Conservation (phyloP, 768 basidiomycete species). For the Trametes coccinea region DNA sequence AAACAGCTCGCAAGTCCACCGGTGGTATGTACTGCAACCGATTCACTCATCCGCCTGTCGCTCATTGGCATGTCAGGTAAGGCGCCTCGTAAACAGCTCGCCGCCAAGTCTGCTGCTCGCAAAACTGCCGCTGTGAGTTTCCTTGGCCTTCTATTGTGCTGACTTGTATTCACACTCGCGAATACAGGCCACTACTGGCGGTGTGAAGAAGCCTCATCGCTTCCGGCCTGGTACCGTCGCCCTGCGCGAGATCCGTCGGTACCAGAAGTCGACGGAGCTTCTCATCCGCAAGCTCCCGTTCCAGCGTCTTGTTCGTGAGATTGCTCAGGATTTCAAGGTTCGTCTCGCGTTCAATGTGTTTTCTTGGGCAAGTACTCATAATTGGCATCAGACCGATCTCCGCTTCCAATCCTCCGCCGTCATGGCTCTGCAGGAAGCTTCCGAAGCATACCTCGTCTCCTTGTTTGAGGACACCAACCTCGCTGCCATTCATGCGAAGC, state of each 20-base stretch:
- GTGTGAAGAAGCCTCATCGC: conserved; percentile 61
- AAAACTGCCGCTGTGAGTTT: conserved; percentile 52
- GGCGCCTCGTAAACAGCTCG: conserved; percentile 72
- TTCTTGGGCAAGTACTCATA: background rate
- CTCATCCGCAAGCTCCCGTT: conserved; percentile 56
- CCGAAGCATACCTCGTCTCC: background rate
- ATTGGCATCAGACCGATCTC: background rate
- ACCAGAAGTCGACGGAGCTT: conserved; percentile 43
- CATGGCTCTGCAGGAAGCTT: background rate
- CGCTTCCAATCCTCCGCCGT: background rate
- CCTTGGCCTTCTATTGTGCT: background rate
- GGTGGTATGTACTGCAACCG: conserved; percentile 35
- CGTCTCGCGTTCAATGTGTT: conserved; percentile 1
- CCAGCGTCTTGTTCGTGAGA: conserved; percentile 65
- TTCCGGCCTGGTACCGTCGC: conserved; percentile 42
- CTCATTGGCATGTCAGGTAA: conserved; percentile 42
- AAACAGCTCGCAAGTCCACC: conserved; percentile 77
- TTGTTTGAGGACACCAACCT: background rate
- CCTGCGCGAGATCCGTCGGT: conserved; percentile 41
- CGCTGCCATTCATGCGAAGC: background rate
- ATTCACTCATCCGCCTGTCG: too few species aligned
- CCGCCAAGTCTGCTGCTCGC: conserved; percentile 60
- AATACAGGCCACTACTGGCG: conserved; percentile 47
- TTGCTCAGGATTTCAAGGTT: conserved; percentile 67
- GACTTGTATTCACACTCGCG: too few species aligned